Evolutionary conservation across 306 rosid genomes (phyloP).

Genomic region (Lathyrus aphaca): DNA sequence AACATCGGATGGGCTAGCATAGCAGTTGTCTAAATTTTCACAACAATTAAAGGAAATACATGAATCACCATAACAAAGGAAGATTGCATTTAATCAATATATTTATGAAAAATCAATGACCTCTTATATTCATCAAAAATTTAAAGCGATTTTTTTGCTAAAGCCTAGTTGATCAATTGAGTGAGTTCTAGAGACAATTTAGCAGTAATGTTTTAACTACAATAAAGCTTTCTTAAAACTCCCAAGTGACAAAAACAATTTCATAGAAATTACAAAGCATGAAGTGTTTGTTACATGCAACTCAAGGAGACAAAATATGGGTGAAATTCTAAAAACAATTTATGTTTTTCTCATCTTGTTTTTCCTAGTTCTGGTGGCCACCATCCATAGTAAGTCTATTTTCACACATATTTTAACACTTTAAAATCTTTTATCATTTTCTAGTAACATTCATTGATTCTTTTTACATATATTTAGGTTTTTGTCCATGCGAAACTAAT

Average conservation of each 20-base stretch:
- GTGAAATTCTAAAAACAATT: background rate
- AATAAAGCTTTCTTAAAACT: background rate
- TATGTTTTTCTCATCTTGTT: background rate
- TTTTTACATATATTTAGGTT: background rate
- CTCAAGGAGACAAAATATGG: background rate
- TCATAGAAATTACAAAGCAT: background rate
- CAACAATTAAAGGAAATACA: too few relatives aligned
- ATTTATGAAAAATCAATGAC: background rate
- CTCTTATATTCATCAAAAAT: background rate
- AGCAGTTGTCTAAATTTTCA: too few relatives aligned
- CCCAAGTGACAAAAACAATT: background rate
- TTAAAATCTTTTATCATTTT: background rate
- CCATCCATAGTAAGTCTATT: background rate
- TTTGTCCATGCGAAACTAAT: background rate
- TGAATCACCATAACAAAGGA: too few relatives aligned
- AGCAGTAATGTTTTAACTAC: background rate
- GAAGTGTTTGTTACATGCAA: constrained; percentile 1
- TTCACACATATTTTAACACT: background rate
- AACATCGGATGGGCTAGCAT: too few relatives aligned
- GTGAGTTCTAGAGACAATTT: background rate
- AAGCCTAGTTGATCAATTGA: background rate
- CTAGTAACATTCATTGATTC: background rate
- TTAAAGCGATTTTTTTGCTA: too few relatives aligned
- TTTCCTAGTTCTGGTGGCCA: background rate
- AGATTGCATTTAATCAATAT: too few relatives aligned